Base-by-base conservation (phyloP, 345 rosid genomes). In the Anastatica hierochuntica region DNA sequence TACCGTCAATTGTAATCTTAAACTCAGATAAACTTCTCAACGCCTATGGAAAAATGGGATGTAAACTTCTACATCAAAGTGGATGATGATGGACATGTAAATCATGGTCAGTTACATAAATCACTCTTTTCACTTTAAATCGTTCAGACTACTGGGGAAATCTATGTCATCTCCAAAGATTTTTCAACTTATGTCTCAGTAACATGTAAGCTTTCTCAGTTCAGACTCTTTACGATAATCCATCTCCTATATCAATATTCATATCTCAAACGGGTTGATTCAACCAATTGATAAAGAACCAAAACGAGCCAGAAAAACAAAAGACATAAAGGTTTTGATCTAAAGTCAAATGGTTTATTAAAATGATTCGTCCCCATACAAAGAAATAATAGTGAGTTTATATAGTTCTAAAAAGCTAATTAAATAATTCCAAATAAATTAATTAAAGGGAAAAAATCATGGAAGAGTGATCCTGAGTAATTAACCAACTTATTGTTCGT, bases 21-120 rank as follows among this genome's bases (percentile, higher is more conserved):
- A 64, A 87, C 95, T 5, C 72, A 88, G 14, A 27, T 80, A 43
- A 84, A 84, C 52, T 84, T 87, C 62, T 75, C 98, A 14, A 76
- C 95, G 10, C 96, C 85, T 27, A 60, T 70, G 61, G 58, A 87
- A 23, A 77, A 77, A 11, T 84, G 96, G 98, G 95, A 87, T 60
- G 89, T 96, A 20, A 82, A 87, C 12, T 87, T 90, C 66, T 90
- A 79, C 52, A 56, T 87, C 27, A 90, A 90, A 73, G 92, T 87
- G 10, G 98, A 87, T 5, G 96, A 87, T 17, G 92, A 90, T 65
- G 78, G 87, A 56, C 98, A 90, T 56, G 63, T 88, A 63, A 92
- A 92, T 77, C 81, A 88, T 11, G 98, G 98, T 88, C 15, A 77
- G 95, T 79, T 72, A 12, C 40, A 30, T 40, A 42, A 58, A 24